Evolutionary conservation across 164 flowering plant species (phyloP), one percentile per base, ranked within the genome.

Genomic region (Akebia trifoliata): DNA sequence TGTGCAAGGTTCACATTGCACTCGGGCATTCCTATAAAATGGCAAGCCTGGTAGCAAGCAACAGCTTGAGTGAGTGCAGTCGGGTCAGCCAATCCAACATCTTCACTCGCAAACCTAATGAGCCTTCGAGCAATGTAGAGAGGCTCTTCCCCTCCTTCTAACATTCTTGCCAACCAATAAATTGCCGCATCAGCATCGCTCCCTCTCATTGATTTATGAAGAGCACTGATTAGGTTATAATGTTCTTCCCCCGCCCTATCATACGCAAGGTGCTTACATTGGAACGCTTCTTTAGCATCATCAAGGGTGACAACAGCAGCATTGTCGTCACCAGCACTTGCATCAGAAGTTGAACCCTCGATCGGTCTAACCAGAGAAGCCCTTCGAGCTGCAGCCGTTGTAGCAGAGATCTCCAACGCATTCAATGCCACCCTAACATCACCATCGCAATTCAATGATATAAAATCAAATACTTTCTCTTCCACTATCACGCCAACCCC

Each of bases 371-470:
- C 31, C 32, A 12, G 18, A 48, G 46, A 59, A 28, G 22, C 18
- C 15, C 42, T n/a, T 30, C 88, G 70, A 2, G 86, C 74, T 3
- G 77, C 71, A 1, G 95, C 95, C 0, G 78, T 68, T 0, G 65
- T 75, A 3, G 90, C 87, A 8, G 93, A 73, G 28, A 76, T 71
- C 61, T 90, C 97, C 61, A 90, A 59, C 0, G 83, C 91, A 66
- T 85, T 90, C 74, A 90, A 69, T 0, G 91, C 97, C 14, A 81
- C 91, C 3, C 97, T 75, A n/a, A 87, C 97, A 70, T 90, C 97
- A 5, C 97, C 97, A 44, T 87, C 97, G 45, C 84, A 84, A 20
- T 84, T 67, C 2, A 45, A 9, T 0, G 93, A 74, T 10, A 90
- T 58, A 53, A 82, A 79, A 6, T 73, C 74, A 54, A 82, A 29